These are phyloP conservation scores for Mycena filopes DNA, from an alignment of 768 basidiomycete species.

Conservation along the genomic window DNA sequence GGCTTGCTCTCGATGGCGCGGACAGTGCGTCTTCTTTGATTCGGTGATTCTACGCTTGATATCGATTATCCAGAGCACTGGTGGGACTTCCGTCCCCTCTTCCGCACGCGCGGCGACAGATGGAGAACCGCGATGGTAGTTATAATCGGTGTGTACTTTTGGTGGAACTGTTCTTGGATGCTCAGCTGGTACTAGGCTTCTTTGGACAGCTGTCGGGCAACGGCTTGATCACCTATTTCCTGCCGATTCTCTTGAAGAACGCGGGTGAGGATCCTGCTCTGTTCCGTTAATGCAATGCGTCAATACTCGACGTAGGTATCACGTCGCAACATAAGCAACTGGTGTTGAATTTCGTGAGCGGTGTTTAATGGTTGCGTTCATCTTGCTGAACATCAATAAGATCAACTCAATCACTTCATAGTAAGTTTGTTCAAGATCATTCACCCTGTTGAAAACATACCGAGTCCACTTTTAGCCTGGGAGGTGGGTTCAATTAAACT, in stretches of 20 bases:
- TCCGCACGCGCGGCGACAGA: constrained; percentile 56
- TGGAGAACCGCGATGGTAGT: constrained; percentile 63
- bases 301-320: constrained; percentile 45
- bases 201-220: constrained; percentile 61
- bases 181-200: constrained; percentile 20
- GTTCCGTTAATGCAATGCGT: neutral
- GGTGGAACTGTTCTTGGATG: neutral
- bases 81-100: constrained; percentile 67
- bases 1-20: constrained; percentile 55
- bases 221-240: constrained; percentile 61
- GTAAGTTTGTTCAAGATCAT: constrained; percentile 37
- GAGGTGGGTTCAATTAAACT: constrained; percentile 40
- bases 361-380: no score
- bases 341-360: constrained; percentile 56
- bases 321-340: constrained; percentile 51
- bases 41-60: neutral
- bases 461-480: neutral
- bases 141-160: constrained; percentile 52
- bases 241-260: constrained; percentile 56
- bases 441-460: neutral
- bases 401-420: constrained; percentile 60
- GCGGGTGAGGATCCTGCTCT: neutral
- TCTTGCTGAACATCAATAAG: no score
- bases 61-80: constrained; percentile 47
- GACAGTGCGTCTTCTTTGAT: constrained; percentile 48